Conservation (phyloP, 1,284 basidiomycete genomes). For the Boletus mariae region DNA sequence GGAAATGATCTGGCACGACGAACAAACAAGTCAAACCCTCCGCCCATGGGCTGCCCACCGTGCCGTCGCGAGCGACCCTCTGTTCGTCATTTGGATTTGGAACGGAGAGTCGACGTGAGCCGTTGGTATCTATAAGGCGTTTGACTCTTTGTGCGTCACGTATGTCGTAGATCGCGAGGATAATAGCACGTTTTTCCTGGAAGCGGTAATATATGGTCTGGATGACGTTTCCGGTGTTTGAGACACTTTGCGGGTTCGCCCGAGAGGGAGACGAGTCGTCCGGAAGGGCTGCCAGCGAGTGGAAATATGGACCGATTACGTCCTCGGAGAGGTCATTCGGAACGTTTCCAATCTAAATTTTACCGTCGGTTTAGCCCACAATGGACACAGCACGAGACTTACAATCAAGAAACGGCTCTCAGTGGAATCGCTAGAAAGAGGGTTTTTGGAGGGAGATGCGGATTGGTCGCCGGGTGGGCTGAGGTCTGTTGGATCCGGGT, state of each 20-base stretch:
- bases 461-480: slow-evolving; percentile 6
- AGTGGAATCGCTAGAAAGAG: slow-evolving; percentile 9
- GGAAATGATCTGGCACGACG: slow-evolving; percentile 31
- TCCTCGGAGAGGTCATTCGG: slow-evolving; percentile 34
- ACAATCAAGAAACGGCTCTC: slow-evolving; percentile 48
- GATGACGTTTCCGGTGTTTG: slow-evolving; percentile 27
- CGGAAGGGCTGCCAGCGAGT: slow-evolving; percentile 20
- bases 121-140: slow-evolving; percentile 36
- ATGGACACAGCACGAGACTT: slow-evolving; percentile 9
- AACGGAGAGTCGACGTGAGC: slow-evolving; percentile 18
- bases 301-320: slow-evolving; percentile 33
- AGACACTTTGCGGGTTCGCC: slow-evolving; percentile 6
- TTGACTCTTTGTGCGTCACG: slow-evolving; percentile 52
- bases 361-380: slow-evolving; percentile 13
- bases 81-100: slow-evolving; percentile 23
- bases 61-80: slow-evolving; percentile 19
- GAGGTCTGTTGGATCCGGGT: slow-evolving; percentile 29
- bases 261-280: slow-evolving; percentile 14
- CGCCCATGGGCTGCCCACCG: slow-evolving; percentile 18
- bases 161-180: slow-evolving; percentile 62
- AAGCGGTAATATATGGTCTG: slow-evolving; percentile 55
- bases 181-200: slow-evolving; percentile 45
- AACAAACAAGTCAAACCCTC: slow-evolving; percentile 29
- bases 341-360: slow-evolving; percentile 33
- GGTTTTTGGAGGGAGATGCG: slow-evolving; percentile 6